Evolutionary conservation across 768 basidiomycete species (phyloP).

Genomic region (Amyloporia xantha): DNA sequence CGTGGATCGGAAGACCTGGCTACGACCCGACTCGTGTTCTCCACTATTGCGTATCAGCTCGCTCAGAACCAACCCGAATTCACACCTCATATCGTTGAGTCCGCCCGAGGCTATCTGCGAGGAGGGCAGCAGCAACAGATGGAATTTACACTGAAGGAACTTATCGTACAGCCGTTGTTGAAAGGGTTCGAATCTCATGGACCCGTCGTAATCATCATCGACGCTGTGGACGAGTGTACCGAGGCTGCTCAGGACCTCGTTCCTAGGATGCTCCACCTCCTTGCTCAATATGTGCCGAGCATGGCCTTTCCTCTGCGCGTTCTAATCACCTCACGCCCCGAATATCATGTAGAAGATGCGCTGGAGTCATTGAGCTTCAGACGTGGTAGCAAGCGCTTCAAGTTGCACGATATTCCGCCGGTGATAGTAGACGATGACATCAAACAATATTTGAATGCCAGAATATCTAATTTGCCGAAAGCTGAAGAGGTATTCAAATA

Average conservation of each 20-base stretch:
- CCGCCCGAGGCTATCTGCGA: background rate
- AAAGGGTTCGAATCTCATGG: background rate
- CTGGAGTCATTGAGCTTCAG: background rate
- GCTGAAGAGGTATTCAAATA: background rate
- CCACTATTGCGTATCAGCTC: constrained; percentile 5
- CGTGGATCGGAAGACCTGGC: background rate
- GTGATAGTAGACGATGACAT: background rate
- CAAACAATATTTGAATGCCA: background rate
- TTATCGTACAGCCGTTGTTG: background rate
- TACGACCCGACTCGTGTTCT: constrained; percentile 4
- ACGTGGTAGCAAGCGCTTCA: background rate
- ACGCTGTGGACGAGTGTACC: background rate
- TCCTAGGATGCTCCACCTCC: background rate
- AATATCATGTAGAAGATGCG: background rate
- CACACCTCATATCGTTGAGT: background rate
- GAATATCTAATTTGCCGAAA: background rate
- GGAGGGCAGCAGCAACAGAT: background rate
- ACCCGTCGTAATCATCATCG: background rate
- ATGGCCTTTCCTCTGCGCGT: background rate
- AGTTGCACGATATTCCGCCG: background rate
- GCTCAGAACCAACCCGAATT: background rate
- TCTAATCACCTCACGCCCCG: background rate
- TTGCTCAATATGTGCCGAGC: background rate
- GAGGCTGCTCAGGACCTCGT: background rate
- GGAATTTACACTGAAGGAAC: background rate